phyloP scores from a whole-genome alignment of 345 rosid genomes.

The Jatropha curcas region DNA sequence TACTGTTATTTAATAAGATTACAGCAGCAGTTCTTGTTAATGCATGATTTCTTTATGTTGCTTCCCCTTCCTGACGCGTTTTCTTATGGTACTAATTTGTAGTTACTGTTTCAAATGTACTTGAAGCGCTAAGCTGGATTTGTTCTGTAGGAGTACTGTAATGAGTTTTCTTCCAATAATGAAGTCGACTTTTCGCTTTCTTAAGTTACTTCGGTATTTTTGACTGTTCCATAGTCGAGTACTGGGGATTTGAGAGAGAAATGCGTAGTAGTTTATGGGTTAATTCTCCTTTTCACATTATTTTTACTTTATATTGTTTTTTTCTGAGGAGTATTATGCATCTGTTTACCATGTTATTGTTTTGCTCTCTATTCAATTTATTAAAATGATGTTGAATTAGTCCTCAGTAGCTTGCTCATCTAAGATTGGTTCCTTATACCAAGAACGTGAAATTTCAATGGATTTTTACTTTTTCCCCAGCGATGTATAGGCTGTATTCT shows the following conservation, averaged over 20 bases:
- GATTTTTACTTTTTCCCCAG: not conserved
- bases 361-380: not conserved
- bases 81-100: not conserved
- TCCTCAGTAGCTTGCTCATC: not conserved
- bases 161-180: not conserved
- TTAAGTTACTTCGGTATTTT: not conserved
- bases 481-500: not conserved
- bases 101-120: not conserved
- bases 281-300: not conserved
- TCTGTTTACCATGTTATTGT: not conserved
- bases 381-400: not conserved
- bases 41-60: not conserved
- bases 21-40: not conserved
- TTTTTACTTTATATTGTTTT: too few species aligned
- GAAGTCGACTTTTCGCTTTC: not conserved
- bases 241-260: not conserved
- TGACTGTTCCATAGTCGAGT: not conserved
- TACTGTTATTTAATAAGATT: not conserved
- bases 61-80: not conserved
- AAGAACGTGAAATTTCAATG: not conserved
- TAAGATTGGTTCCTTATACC: not conserved
- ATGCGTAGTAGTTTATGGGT: not conserved
- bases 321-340: not conserved
- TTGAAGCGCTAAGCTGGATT: not conserved
- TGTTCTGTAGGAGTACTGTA: too few species aligned